These are phyloP conservation scores for Besnoitia besnoiti DNA, from an alignment of 169 alveolate genomes.

Conservation along the genomic window DNA sequence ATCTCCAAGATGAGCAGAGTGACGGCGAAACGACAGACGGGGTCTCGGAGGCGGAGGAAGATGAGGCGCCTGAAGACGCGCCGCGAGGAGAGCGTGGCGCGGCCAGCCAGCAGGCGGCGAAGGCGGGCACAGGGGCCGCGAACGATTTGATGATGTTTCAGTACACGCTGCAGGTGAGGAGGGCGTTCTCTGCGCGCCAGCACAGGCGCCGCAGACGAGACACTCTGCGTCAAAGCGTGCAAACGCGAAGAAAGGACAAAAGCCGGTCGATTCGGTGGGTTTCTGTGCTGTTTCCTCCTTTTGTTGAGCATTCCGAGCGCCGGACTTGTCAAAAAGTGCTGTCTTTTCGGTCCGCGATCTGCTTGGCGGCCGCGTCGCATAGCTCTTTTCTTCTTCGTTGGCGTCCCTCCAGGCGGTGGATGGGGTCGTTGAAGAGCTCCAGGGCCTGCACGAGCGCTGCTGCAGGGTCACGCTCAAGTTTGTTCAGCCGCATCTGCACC, in stretches of 20 bases:
- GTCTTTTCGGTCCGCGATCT: too few relatives aligned
- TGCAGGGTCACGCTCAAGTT: constrained; percentile 1
- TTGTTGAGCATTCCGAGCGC: too few relatives aligned
- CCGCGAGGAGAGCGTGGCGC: not conserved
- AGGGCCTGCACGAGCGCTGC: constrained; percentile 16
- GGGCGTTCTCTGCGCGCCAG: not conserved
- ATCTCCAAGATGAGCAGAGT: not conserved
- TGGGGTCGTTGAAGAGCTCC: constrained; percentile 37
- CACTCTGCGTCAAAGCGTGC: too few relatives aligned
- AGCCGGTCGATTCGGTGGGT: too few relatives aligned
- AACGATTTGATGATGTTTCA: constrained; percentile 12
- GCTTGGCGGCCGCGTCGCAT: too few relatives aligned
- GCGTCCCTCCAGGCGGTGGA: constrained; percentile 24
- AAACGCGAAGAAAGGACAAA: too few relatives aligned
- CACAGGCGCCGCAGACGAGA: too few relatives aligned
- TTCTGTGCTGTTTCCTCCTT: too few relatives aligned
- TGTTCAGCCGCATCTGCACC: constrained; percentile 4
- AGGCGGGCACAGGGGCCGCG: not conserved
- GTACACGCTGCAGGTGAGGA: constrained; percentile 24
- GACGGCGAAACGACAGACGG: not conserved
- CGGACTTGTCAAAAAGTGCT: too few relatives aligned
- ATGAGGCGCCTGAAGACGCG: not conserved
- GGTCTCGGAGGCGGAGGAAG: not conserved
- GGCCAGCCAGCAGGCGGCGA: not conserved
- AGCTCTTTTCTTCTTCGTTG: not conserved